Evolutionary conservation across 179 eudicot genomes (phyloP).

Genomic region (Pouteria campechiana): DNA sequence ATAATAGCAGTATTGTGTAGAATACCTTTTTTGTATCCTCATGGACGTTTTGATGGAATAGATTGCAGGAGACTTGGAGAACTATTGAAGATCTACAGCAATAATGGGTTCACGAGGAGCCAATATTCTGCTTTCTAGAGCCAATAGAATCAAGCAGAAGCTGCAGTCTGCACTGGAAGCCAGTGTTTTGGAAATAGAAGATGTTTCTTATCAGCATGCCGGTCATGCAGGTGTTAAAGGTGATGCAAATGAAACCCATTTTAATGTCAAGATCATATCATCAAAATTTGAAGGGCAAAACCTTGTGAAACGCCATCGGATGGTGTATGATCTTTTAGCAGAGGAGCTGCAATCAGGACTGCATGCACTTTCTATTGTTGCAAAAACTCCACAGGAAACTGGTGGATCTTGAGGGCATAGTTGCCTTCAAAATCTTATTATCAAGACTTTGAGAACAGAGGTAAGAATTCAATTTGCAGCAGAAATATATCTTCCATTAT

Average conservation of each 20-base stretch:
- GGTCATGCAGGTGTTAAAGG: conserved; percentile 63
- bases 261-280: conserved; percentile 55
- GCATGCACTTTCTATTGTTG: conserved; percentile 64
- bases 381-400: conserved; percentile 61
- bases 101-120: conserved; percentile 34
- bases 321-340: conserved; percentile 52
- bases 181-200: conserved; percentile 45
- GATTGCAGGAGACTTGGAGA: too few species aligned
- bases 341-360: conserved; percentile 64
- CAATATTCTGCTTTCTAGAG: conserved; percentile 27
- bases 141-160: conserved; percentile 43
- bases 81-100: too few species aligned
- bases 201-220: conserved; percentile 73
- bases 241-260: conserved; percentile 52
- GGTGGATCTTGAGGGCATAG: too few species aligned
- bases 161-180: conserved; percentile 45
- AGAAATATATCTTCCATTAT: too few species aligned
- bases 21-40: too few species aligned
- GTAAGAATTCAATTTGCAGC: too few species aligned
- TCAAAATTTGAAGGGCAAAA: conserved; percentile 48
- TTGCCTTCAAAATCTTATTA: too few species aligned
- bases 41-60: too few species aligned
- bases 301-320: conserved; percentile 63
- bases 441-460: too few species aligned
- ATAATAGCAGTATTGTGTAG: too few species aligned